Conservation (phyloP, 2,329 filamentous ascomycete species). For the Cordyceps sp. region DNA sequence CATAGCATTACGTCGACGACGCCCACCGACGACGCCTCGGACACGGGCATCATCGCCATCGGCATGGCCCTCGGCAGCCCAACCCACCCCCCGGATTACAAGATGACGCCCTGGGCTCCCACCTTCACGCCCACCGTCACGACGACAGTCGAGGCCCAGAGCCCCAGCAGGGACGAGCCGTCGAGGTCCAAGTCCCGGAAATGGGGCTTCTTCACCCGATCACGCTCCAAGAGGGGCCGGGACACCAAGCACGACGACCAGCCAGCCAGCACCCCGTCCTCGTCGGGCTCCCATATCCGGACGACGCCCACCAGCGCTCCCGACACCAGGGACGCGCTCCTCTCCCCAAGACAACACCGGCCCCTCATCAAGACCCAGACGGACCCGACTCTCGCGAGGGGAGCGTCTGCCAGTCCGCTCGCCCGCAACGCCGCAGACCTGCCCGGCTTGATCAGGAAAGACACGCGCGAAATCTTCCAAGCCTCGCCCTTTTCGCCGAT, state of each 20-base stretch:
- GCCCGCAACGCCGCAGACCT: too few species aligned
- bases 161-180: slow-evolving; percentile 6
- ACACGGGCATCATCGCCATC: slow-evolving; percentile 29
- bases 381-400: too few species aligned
- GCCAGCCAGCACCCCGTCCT: not conserved
- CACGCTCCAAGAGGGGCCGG: slow-evolving; percentile 16
- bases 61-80: slow-evolving; percentile 64
- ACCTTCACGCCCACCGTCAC: slow-evolving; percentile 8
- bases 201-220: slow-evolving; percentile 40
- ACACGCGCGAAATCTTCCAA: not conserved
- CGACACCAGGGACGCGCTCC: not conserved
- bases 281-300: not conserved
- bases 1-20: not conserved
- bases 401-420: too few species aligned
- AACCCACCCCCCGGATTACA: slow-evolving; percentile 19
- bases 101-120: slow-evolving; percentile 13
- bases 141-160: slow-evolving; percentile 6
- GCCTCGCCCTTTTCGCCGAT: not conserved
- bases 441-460: too few species aligned
- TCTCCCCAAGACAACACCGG: not conserved
- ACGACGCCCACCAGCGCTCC: not conserved
- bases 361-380: not conserved
- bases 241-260: not conserved
- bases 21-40: slow-evolving; percentile 14
- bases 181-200: slow-evolving; percentile 32